Evolutionary conservation across 2,329 filamentous ascomycete genomes (phyloP).

Genomic region (Xylariales sp.): DNA sequence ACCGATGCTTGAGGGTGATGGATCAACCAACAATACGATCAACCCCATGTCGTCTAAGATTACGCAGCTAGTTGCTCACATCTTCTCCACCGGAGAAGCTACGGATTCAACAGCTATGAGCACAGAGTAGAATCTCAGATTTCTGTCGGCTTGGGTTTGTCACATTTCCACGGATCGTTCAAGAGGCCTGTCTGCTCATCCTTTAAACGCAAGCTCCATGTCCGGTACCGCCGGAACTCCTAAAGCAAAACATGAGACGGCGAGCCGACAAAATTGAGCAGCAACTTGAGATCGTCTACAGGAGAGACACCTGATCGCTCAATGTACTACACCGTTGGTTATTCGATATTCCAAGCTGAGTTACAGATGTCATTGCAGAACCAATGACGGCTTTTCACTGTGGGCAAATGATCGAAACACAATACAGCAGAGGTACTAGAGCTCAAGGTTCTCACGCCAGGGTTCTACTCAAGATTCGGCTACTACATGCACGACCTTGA

Average conservation of each 20-base stretch:
- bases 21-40: constrained; percentile 54
- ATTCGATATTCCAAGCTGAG: constrained; percentile 50
- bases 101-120: constrained; percentile 45
- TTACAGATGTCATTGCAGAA: constrained; percentile 32
- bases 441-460: constrained; percentile 57
- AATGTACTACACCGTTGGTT: constrained; percentile 36
- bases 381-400: no score
- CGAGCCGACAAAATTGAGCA: constrained; percentile 45
- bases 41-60: constrained; percentile 55
- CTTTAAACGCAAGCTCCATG: constrained; percentile 51
- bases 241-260: constrained; percentile 50
- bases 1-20: constrained; percentile 30
- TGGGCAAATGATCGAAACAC: no score
- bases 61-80: constrained; percentile 55
- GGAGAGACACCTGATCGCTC: constrained; percentile 41
- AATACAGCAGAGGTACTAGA: constrained; percentile 36
- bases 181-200: constrained; percentile 55
- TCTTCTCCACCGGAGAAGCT: constrained; percentile 48
- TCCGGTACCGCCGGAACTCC: constrained; percentile 63
- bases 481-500: constrained; percentile 59
- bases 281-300: constrained; percentile 41
- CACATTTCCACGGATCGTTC: constrained; percentile 61
- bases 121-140: constrained; percentile 35
- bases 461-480: constrained; percentile 63
- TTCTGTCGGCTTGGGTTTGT: constrained; percentile 53